Percentiles rank a stretch among this genome's conserved stretches.
Evolutionary conservation across 805 yeast species (phyloP).

Genomic region (Starmera pachycereana): DNA sequence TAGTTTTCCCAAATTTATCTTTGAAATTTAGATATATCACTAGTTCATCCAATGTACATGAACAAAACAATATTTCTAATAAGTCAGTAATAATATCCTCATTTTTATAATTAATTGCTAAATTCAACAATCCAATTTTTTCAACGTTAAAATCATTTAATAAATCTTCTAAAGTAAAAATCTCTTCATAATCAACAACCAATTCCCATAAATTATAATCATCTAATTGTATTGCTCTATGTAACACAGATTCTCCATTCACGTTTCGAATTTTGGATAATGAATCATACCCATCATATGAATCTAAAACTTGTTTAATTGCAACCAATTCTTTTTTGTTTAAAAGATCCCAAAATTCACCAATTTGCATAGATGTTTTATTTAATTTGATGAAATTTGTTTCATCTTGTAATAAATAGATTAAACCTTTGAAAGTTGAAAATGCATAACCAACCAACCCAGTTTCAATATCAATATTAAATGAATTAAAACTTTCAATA

Average conservation of each 20-base stretch:
- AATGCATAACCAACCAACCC: slow-evolving; percentile 71
- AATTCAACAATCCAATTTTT: slow-evolving; percentile 47
- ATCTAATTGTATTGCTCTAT: slow-evolving; percentile 45
- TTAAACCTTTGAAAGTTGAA: slow-evolving; percentile 77
- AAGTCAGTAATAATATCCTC: slow-evolving; percentile 36
- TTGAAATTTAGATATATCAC: slow-evolving; percentile 33
- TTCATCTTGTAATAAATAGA: slow-evolving; percentile 44
- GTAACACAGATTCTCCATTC: slow-evolving; percentile 63
- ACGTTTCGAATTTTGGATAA: slow-evolving; percentile 29
- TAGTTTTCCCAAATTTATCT: slow-evolving; percentile 47
- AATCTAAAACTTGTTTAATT: slow-evolving; percentile 18
- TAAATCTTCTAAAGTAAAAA: slow-evolving; percentile 58
- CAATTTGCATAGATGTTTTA: slow-evolving; percentile 35
- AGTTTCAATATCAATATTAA: slow-evolving; percentile 25
- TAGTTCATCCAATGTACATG: slow-evolving; percentile 37
- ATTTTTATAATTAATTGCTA: slow-evolving; percentile 50
- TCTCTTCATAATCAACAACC: slow-evolving; percentile 31
- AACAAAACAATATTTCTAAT: slow-evolving; percentile 30
- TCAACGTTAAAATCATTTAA: slow-evolving; percentile 48
- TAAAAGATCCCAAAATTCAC: slow-evolving; percentile 43
- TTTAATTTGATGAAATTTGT: slow-evolving; percentile 28
- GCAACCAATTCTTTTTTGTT: slow-evolving; percentile 15
- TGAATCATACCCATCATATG: slow-evolving; percentile 12
- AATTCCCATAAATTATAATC: slow-evolving; percentile 38
- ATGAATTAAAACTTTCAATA: slow-evolving; percentile 46